These are phyloP conservation scores for Trichoderma parareesei DNA, from an alignment of 495 filamentous ascomycete genomes.

Conservation along the genomic window DNA sequence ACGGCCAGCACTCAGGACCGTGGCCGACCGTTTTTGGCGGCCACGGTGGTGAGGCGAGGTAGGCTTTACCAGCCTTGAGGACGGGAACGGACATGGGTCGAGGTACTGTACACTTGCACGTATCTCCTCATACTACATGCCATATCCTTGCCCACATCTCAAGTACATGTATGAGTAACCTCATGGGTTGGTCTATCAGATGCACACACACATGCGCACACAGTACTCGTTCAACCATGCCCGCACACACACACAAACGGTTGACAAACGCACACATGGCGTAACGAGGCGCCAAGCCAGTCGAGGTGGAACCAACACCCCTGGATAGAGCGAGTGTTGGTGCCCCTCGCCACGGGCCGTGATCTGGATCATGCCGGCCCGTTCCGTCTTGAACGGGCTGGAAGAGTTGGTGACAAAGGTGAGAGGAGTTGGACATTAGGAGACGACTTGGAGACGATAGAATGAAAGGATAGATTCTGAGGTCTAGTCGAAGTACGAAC, in stretches of 20 bases:
- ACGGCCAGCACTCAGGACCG: neutral
- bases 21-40: neutral
- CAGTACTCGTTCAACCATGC: neutral
- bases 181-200: neutral
- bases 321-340: neutral
- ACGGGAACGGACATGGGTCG: neutral
- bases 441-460: neutral
- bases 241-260: neutral
- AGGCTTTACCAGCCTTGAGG: neutral
- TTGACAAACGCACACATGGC: neutral
- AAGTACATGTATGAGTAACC: too few relatives aligned
- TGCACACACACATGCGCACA: neutral
- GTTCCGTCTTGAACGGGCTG: conserved; percentile 1
- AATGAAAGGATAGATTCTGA: neutral
- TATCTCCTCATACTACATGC: too few relatives aligned
- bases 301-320: neutral
- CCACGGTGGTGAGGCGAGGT: neutral
- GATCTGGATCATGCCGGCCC: conserved; percentile 7
- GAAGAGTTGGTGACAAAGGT: neutral
- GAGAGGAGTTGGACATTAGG: too few relatives aligned
- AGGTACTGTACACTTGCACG: neutral
- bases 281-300: neutral
- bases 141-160: too few relatives aligned
- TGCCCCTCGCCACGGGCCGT: conserved; percentile 5
- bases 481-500: neutral